Evolutionary conservation across 1,284 basidiomycete genomes (phyloP).

Genomic region (Limonomyces culmigenus): DNA sequence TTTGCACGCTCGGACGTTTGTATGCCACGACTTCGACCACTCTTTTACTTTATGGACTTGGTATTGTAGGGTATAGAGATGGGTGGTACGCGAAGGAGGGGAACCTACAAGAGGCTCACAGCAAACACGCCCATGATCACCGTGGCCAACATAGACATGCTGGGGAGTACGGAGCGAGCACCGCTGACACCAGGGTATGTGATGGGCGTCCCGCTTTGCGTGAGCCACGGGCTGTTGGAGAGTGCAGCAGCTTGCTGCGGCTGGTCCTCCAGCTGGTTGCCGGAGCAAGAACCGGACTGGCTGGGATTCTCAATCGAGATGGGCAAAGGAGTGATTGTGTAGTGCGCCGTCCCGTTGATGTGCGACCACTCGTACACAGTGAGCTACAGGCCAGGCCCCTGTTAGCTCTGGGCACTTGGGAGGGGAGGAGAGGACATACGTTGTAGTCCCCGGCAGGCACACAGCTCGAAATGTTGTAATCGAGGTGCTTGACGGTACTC

Average conservation of each 20-base stretch:
- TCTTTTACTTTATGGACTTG: too few relatives aligned
- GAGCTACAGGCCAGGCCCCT: conserved; percentile 16
- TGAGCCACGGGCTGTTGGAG: conserved; percentile 10
- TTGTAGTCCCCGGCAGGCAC: conserved; percentile 30
- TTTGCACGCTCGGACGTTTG: too few relatives aligned
- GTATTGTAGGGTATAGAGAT: too few relatives aligned
- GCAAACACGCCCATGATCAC: too few relatives aligned
- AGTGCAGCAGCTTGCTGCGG: conserved; percentile 16
- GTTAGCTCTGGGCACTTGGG: background rate
- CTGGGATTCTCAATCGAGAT: conserved; percentile 21
- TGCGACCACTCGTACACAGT: conserved; percentile 30
- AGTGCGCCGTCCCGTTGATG: conserved; percentile 19
- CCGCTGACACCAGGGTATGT: too few relatives aligned
- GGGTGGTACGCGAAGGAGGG: too few relatives aligned
- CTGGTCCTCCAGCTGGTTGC: conserved; percentile 19
- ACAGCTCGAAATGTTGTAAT: conserved; percentile 26
- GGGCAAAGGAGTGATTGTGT: conserved; percentile 26
- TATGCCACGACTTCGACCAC: too few relatives aligned
- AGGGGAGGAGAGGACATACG: conserved; percentile 13
- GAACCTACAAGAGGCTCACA: too few relatives aligned
- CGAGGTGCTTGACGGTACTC: conserved; percentile 30
- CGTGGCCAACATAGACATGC: too few relatives aligned
- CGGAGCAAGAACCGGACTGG: conserved; percentile 12
- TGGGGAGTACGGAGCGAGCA: too few relatives aligned
- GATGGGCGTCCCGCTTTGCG: too few relatives aligned